Evolutionary conservation across 352 stramenopile genomes (phyloP), one percentile per base, ranked within the genome.

Genomic region (Pythium phragmitis): DNA sequence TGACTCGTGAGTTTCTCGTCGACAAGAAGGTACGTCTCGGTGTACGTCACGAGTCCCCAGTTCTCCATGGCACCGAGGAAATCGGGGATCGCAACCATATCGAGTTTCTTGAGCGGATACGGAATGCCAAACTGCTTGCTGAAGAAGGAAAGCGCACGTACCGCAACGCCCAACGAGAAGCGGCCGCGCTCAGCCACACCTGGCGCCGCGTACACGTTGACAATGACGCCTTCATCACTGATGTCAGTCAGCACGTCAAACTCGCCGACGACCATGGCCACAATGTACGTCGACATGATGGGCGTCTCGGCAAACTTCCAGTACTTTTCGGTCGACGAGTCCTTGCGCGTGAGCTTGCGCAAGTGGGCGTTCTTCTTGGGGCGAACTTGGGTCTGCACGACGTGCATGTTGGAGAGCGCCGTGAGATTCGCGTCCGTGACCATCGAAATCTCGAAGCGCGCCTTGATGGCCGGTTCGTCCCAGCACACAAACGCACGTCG

Each of bases 41-140:
- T 87, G 74, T 99, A 99, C 11, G 96, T 99, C 8, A 99, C 91
- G 12, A 98, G 74, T 4, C 94, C 93, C 93, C 90, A 96, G 76
- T 97, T 96, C 82, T 97, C 96, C 96, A 98, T 96, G 67, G 98
- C 89, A 70, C 97, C 97, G 57, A 85, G 57, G 55, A 99, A 99
- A 57, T 99, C 92, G 8, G 92, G 90, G 63, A 98, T 97, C 30
- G 89, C 87, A n/a, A 99, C 83, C 94, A 99, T 98, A 74, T 99
- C 97, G 63, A 99, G 77, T 79, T 99, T 99, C 46, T 98, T 97
- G 17, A 99, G 72, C 17, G 97, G 97, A 78, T 99, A 99, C 7
- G 81, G 73, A 33, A 92, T 86, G n/a, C 76, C 79, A 69, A 94
- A 92, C 46, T 74, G 77, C 47, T 79, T 69, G 0, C 76, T 79